Conservation (phyloP, 148 eudicot species). For the Diospyros lotus region DNA sequence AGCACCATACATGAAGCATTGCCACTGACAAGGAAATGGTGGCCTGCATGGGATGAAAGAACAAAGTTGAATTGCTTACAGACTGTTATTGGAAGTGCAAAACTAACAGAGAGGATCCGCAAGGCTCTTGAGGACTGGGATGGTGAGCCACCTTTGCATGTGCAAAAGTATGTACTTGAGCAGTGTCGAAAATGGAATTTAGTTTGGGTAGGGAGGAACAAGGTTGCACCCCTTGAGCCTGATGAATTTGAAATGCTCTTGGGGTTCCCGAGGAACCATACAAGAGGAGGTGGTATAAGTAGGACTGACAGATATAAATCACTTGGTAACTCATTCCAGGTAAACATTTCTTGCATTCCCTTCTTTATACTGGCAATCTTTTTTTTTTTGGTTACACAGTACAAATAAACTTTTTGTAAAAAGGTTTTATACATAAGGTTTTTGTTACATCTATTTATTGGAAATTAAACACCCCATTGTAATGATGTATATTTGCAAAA, state of each 20-base stretch:
- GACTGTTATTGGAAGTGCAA: constrained; percentile 35
- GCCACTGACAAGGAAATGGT: constrained; percentile 66
- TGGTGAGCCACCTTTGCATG: constrained; percentile 53
- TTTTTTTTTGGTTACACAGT: too few species aligned
- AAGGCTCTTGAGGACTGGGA: constrained; percentile 37
- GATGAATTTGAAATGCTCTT: constrained; percentile 62
- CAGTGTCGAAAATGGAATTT: constrained; percentile 56
- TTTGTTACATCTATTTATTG: too few species aligned
- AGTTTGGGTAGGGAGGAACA: constrained; percentile 64
- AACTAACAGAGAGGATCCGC: constrained; percentile 53
- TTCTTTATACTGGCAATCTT: too few species aligned
- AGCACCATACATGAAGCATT: constrained; percentile 67
- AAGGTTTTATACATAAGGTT: too few species aligned
- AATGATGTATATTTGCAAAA: too few species aligned
- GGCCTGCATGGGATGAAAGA: constrained; percentile 93
- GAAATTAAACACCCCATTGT: too few species aligned
- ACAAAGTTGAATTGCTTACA: constrained; percentile 59
- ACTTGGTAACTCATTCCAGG: constrained; percentile 67
- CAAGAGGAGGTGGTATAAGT: constrained; percentile 44
- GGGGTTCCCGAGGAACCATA: constrained; percentile 78
- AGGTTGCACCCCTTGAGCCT: constrained; percentile 65
- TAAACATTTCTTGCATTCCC: constrained; percentile 26
- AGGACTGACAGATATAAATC: constrained; percentile 51
- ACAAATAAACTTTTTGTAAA: too few species aligned
- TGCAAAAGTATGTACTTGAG: constrained; percentile 55